Evolutionary conservation across 1,284 basidiomycete species (phyloP), one percentile per base, ranked within the genome.

Genomic region (Clitocybe nebularis): DNA sequence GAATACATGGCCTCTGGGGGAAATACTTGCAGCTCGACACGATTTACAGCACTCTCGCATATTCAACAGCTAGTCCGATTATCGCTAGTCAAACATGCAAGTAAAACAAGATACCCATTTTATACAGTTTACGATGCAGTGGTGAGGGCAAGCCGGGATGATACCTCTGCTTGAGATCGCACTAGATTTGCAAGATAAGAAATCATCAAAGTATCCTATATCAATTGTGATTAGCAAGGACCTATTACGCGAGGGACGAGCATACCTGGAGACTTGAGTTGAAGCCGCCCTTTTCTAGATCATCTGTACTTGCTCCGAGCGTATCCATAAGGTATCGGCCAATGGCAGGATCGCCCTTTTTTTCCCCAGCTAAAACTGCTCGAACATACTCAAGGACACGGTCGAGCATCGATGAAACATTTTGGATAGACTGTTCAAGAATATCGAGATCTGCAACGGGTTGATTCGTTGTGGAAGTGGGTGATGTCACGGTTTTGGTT

Each of bases 1-100:
- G 17, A 93, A 84, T 51, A 96, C 89, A 3, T 99, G 94, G 92
- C 95, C 95, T 0, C 63, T 99, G 10, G 94, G 93, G n/a, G 95
- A 99, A 64, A 88, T 98, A 32, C 69, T 98, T 13, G 83, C 88
- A 30, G 79, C 82, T 21, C 72, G 95, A 48, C 95, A 99, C 63
- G 95, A 98, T 67, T 68, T 93, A 55, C 87, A 96, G 61, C 95
- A 98, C 67, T 94, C 93, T 25, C 75, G 94, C 39, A 89, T 99
- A 51, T 99, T 99, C 74, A 99, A 99, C 64, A 89, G 86, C 40
- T 57, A 48, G 43, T 30, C n/a, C 43, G 29, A 24, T 21, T 39
- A 32, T 40, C 44, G 43, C 44, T 39, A 38, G 17, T 37, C 25
- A 38, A 19, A 19, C 29, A 19, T 19, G 26, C 30, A 22, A 16